Base-by-base conservation (phyloP, 169 alveolate genomes). In the Hepatocystis sp. region DNA sequence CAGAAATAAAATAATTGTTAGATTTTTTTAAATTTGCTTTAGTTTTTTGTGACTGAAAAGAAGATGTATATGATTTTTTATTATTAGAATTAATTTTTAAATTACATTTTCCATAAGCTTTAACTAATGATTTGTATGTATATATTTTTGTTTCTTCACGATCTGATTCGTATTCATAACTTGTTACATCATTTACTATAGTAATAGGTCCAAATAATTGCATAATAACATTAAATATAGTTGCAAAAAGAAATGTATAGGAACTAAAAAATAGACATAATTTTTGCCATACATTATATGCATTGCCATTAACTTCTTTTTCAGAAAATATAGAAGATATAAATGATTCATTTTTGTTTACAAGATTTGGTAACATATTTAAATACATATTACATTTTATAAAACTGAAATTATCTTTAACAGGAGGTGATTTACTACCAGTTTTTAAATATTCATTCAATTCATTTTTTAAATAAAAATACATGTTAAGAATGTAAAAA, bases 251-350 rank as follows among this genome's bases (percentile, higher is more conserved):
- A 71, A 71, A 71, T 17, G 86, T 56, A 51, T 71, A 71, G 4
- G 86, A 23, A 11, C 86, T 71, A 15, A 71, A 71, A 30, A 71
- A 71, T n/a, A 71, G 49, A 30, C 86, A 71, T 51, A 71, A 49
- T 61, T 71, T 71, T 36, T 71, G 86, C 86, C 86, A 71, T 0
- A 71, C 86, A 4, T 61, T 63, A 23, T 71, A 71, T 39, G n/a
- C 27, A 56, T 44, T 51, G 17, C 49, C 21, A 13, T 13, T 2
- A 19, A 13, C 5, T 10, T 39, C 13, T 27, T 46, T 7, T 30
- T n/a, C 4, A 19, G 10, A 13, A 36, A 8, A 21, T 23, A 46
- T 2, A 13, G 64, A n/a, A 0, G 40, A 11, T 0, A 19, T 11
- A n/a, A n/a, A 1, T 1, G n/a, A 19, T 13, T 25, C 11, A 1